A percentile compares a stretch with the other conserved stretches of the same genome.
Conservation (phyloP, 2,329 filamentous ascomycete genomes). For the Exophiala calicioides region DNA sequence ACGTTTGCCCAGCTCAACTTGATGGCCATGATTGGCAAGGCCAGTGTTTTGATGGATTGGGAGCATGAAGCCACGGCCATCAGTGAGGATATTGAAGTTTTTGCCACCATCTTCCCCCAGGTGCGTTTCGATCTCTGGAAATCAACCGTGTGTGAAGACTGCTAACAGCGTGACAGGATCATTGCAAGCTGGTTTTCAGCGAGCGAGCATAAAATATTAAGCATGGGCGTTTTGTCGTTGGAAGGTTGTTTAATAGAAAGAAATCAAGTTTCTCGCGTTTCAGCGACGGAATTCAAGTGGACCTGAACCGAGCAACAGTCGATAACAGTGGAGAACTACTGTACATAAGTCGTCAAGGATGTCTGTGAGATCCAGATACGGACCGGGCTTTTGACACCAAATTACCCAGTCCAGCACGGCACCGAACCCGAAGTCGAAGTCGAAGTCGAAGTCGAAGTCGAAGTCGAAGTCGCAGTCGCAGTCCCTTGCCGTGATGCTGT, state of each 20-base stretch:
- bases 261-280: conserved; percentile 16
- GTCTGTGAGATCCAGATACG: no score
- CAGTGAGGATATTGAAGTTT: conserved; percentile 96
- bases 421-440: background rate
- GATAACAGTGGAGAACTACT: no score
- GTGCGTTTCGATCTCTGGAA: conserved; percentile 54
- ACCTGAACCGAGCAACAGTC: background rate
- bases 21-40: conserved; percentile 87
- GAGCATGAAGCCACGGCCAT: conserved; percentile 77
- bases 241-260: no score
- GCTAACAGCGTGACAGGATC: conserved; percentile 60
- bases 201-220: conserved; percentile 39
- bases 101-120: conserved; percentile 96
- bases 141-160: background rate
- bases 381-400: no score
- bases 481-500: no score
- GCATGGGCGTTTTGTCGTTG: background rate
- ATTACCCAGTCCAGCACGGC: background rate
- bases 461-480: no score
- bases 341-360: conserved; percentile 7
- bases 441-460: background rate
- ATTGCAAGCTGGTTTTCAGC: conserved; percentile 76
- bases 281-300: conserved; percentile 12
- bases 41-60: conserved; percentile 84
- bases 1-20: conserved; percentile 87